Percentiles rank a stretch among this genome's conserved stretches.
Evolutionary conservation across 108 stramenopile species (phyloP).

Genomic region (Discostella pseudostelligera): DNA sequence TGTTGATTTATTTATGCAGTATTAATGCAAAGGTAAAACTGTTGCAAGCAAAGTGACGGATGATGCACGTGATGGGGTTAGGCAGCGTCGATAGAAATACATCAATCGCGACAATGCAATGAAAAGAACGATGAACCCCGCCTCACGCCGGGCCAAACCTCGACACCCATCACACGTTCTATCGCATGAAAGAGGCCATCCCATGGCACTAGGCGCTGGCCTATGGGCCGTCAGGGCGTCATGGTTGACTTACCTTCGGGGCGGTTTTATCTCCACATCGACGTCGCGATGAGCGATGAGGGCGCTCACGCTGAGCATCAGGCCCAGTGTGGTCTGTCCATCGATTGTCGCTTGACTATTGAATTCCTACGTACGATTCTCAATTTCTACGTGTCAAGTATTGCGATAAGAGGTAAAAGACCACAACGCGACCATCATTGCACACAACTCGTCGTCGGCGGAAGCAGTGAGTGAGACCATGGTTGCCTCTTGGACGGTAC

Average conservation of each 20-base stretch:
- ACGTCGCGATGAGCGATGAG: too few relatives aligned
- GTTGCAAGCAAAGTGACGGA: too few relatives aligned
- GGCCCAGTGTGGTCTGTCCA: not conserved
- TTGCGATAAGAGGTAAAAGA: constrained; percentile 10
- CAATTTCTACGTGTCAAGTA: constrained; percentile 11
- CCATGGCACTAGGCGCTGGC: too few relatives aligned
- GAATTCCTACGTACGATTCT: constrained; percentile 8
- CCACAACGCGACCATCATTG: not conserved
- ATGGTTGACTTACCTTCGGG: constrained; percentile 16
- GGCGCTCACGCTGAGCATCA: too few relatives aligned
- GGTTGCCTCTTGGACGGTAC: not conserved
- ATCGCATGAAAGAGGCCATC: too few relatives aligned
- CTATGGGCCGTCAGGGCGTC: not conserved
- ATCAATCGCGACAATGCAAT: too few relatives aligned
- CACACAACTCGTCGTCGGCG: not conserved
- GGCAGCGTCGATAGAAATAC: too few relatives aligned
- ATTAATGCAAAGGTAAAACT: not conserved
- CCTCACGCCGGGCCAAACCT: too few relatives aligned
- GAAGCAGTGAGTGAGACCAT: constrained; percentile 11
- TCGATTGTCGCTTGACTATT: not conserved
- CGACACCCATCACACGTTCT: too few relatives aligned
- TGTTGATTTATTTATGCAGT: constrained; percentile 8
- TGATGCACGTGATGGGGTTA: too few relatives aligned
- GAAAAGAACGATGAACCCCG: not conserved
- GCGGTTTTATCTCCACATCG: not conserved